Base-by-base conservation (phyloP, 495 filamentous ascomycete genomes). In the Trichoderma asperelloides region DNA sequence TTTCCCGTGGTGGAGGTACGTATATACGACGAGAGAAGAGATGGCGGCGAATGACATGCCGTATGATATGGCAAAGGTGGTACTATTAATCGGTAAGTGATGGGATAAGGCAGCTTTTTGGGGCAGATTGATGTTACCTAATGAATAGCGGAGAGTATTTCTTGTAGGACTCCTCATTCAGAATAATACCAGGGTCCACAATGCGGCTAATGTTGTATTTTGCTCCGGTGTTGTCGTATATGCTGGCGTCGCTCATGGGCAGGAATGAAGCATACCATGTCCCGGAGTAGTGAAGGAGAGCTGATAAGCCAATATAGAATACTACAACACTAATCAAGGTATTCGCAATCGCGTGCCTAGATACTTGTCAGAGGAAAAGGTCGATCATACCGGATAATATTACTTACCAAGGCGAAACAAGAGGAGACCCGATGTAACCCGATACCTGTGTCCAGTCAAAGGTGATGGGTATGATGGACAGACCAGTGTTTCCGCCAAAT, bases 41-140 rank as follows among this genome's bases (percentile, higher is more conserved):
- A 91, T 84, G 40, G 89, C 85, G 18, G 89, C 89, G 70, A 91
- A 91, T 0, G 87, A 88, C 1, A 91, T 77, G 0, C 88, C 88
- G 66, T 91, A 92, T 0, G 85, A 82, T 63, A 89, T 73, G 63
- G 85, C 81, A 69, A 87, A 89, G 0, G 85, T 84, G 30, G 86
- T 87, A 67, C 81, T 82, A 62, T 64, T 25, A 16, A 28, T 43
- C 33, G 4, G 33, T 55, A 12, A 28, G 55, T 16, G 6, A 13
- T 6, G 25, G 16, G 16, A 28, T 60, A 1, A 27, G 55, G 16
- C 55, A 18, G 27, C 65, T n/a, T 30, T 13, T 7, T n/a, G n/a
- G 25, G 18, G 30, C 27, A 49, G 27, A 37, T 13, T 37, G 21
- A 63, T 1, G 41, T 2, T 73, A 79, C 73, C 84, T 87, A 18